Conservation (phyloP, 2,329 filamentous ascomycete genomes). For the Aspergillus udagawae region DNA sequence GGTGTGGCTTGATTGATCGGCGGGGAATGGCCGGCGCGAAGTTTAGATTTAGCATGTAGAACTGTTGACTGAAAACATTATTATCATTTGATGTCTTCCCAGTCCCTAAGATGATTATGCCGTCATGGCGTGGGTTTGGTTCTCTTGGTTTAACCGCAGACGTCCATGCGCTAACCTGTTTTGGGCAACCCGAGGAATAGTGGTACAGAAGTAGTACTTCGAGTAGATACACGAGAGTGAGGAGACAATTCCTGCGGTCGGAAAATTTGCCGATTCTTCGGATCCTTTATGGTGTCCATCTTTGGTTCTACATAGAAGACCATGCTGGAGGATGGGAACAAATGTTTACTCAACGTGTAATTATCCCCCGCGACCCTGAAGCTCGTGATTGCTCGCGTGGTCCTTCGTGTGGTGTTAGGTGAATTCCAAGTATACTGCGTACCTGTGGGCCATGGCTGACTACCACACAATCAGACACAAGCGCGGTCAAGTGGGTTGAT, state of each 20-base stretch:
- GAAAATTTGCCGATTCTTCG: neutral
- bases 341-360: neutral
- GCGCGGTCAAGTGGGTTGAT: neutral
- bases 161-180: slow-evolving; percentile 11
- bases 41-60: neutral
- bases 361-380: slow-evolving; percentile 1
- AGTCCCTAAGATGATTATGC: neutral
- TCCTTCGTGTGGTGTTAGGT: slow-evolving; percentile 10
- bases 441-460: neutral
- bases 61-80: neutral
- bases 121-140: slow-evolving; percentile 6
- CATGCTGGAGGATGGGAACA: neutral
- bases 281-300: neutral
- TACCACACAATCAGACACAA: slow-evolving; percentile 1
- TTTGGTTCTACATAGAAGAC: neutral
- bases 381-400: slow-evolving; percentile 4
- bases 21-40: neutral
- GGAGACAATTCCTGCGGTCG: neutral
- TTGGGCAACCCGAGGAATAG: slow-evolving; percentile 15
- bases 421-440: neutral
- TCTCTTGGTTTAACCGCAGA: neutral
- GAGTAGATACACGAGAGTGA: too few relatives aligned
- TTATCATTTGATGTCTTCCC: neutral
- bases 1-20: slow-evolving; percentile 2
- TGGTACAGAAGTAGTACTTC: neutral